Evolutionary conservation across 768 basidiomycete genomes (phyloP), one percentile per base, ranked within the genome.

Genomic region (Podaxis sp.): DNA sequence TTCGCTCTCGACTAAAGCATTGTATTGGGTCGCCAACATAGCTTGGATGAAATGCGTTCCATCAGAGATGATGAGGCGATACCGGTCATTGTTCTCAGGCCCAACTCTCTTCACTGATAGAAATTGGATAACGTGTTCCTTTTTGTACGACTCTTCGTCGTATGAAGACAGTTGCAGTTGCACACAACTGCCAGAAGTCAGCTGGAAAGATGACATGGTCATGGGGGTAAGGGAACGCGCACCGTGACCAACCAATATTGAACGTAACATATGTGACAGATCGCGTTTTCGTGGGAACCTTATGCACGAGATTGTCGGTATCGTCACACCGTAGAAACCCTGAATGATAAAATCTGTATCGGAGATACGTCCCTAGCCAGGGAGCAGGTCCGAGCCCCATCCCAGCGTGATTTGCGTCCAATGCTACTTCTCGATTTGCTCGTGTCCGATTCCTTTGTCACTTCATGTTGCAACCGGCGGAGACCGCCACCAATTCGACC

Each of bases 11-110:
- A 96, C 87, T 66, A 93, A 76, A 6, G 79, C 65, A 69, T 98
- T 98, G 51, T 95, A 83, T 70, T 94, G 91, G 0, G 96, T 98
- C 4, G 95, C 93, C 38, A 99, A 81, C 97, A 99, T 98, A 26
- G 92, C 88, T 73, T 98, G 97, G 53, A 91, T 80, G 73, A 92
- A 97, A 67, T 91, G 77, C 19, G 81, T 79, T 44, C 96, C 95
- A 75, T 99, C 96, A 0, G 95, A 96, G 44, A 98, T 79, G 74
- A 98, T 93, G 64, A 96, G 82, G 64, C 94, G 84, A 74, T 84
- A 87, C 62, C 89, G 80, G 70, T 90, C 89, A 33, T 2, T 33
- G 53, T 73, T 70, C 5, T 77, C 68, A 49, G 69, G 76, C 13
- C 75, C 77, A 44, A 97, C 89, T 71, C 87, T 87, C 76, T 94